These are phyloP conservation scores for Hebeloma cylindrosporum DNA, from an alignment of 768 basidiomycete species.

Conservation along the genomic window DNA sequence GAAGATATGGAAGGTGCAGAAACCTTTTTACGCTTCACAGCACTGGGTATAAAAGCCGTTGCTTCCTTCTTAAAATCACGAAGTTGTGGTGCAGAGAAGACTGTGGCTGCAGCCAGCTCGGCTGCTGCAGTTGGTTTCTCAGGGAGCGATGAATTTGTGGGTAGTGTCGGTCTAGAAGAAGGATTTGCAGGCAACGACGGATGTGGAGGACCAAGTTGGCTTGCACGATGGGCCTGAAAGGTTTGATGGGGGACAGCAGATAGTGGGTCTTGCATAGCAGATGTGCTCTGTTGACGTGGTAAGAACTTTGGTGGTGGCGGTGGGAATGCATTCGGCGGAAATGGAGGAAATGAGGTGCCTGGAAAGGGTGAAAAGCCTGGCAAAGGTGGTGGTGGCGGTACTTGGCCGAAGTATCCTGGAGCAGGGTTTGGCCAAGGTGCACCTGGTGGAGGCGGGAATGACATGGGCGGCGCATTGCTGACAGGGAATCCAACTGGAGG, in stretches of 20 bases:
- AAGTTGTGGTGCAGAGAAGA: conserved; percentile 83
- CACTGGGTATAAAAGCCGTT: conserved; percentile 84
- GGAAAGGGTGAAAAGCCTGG: conserved; percentile 28
- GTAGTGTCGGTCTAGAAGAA: conserved; percentile 18
- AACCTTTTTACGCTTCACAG: conserved; percentile 74
- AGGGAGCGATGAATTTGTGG: conserved; percentile 31
- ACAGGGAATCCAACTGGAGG: conserved; percentile 21
- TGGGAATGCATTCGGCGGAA: conserved; percentile 30
- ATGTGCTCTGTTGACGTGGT: conserved; percentile 50
- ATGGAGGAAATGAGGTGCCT: conserved; percentile 26
- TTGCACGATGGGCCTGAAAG: conserved; percentile 69
- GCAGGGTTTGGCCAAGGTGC: conserved; percentile 27
- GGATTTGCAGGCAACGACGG: conserved; percentile 48
- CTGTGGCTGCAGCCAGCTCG: conserved; percentile 56
- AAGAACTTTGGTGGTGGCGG: conserved; percentile 69
- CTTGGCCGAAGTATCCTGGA: conserved; percentile 15
- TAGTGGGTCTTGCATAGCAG: conserved; percentile 72
- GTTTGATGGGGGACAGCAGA: conserved; percentile 76
- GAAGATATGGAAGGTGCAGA: conserved; percentile 32
- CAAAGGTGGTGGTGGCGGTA: conserved; percentile 22
- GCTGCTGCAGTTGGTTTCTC: conserved; percentile 37
- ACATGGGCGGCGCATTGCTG: conserved; percentile 1
- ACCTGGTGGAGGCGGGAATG: conserved; percentile 26
- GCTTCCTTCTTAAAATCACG: conserved; percentile 95
- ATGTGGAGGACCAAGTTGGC: conserved; percentile 35